Conservation (phyloP, 495 filamentous ascomycete species). For the Penicillium chermesinum region DNA sequence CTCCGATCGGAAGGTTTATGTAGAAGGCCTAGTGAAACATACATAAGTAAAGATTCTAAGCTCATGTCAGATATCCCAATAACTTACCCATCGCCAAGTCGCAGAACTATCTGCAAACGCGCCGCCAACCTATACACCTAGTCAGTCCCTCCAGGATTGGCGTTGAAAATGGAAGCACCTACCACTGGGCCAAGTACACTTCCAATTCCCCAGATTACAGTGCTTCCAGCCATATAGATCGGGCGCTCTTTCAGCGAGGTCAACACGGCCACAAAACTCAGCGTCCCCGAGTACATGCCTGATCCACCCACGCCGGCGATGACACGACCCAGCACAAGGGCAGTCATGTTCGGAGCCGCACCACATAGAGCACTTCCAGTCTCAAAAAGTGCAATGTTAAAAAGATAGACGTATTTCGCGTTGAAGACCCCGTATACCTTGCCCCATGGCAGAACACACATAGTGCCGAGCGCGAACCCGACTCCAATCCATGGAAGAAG, state of each 20-base stretch:
- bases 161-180: background rate
- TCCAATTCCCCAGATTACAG: slow-evolving; percentile 3
- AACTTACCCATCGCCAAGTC: slow-evolving; percentile 1
- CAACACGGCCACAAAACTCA: slow-evolving; percentile 3
- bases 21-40: slow-evolving; percentile 1
- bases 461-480: background rate
- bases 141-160: background rate
- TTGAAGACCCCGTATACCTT: slow-evolving; percentile 3
- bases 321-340: slow-evolving; percentile 3
- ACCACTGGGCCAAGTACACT: slow-evolving; percentile 1
- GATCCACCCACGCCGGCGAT: slow-evolving; percentile 2
- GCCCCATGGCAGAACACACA: slow-evolving; percentile 1
- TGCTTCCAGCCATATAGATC: slow-evolving; percentile 3
- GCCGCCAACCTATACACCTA: slow-evolving; percentile 1
- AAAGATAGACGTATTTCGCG: slow-evolving; percentile 4
- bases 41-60: background rate
- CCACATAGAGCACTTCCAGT: slow-evolving; percentile 2
- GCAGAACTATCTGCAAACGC: slow-evolving; percentile 4
- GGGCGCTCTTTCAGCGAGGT: slow-evolving; percentile 2
- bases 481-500: slow-evolving; percentile 3
- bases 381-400: slow-evolving; percentile 1
- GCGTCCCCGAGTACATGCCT: slow-evolving; percentile 4
- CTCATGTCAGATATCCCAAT: background rate
- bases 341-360: slow-evolving; percentile 2
- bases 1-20: slow-evolving; percentile 6